Evolutionary conservation across 805 yeast species (phyloP), one percentile per base, ranked within the genome.

Genomic region (Teunomyces panamensis): DNA sequence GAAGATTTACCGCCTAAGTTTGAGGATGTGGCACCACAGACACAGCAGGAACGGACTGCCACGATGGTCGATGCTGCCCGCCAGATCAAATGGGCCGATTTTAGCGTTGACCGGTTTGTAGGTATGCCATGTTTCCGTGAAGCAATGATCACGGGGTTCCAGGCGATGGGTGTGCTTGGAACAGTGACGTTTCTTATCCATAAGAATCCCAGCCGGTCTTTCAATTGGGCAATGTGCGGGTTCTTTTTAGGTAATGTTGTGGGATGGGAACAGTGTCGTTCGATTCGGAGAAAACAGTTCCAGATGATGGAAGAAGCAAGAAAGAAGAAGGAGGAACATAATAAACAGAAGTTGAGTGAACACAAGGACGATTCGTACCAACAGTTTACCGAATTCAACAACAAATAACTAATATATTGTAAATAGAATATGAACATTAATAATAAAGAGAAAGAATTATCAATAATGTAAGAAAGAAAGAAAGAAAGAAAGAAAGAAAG

Each of bases 191-290:
- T 85, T 48, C 60, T 85, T 30, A 80, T 83, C 45, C 89, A 83
- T 57, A 84, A 84, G 57, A 79, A 80, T 43, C 75, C 84, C 0
- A 62, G 70, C 8, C 77, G 77, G 51, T 83, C 95, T 0, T 73
- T 80, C 11, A 88, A 91, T 60, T 91, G 97, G 96, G 84, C 85
- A 8, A 74, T 87, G 44, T 86, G 87, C 33, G 96, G 94, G 3
- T 80, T 89, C 53, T 66, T 87, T 47, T 62, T 89, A 16, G 97
- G 97, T 0, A 82, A 88, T 39, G 75, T 87, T 0, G 83, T 87
- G 26, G 88, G 96, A 1, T 91, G 96, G 96, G 97, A 91, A 62
- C 96, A 89, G 66, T 91, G 98, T 64, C 75, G 96, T 49, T 74
- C 81, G 43, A 75, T 81, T 42, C 75, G 96, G 63, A 75, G 84